A percentile compares a stretch with the other conserved stretches of the same genome.
Evolutionary conservation across 208 protist species (phyloP).

Genomic region (Leishmania major): DNA sequence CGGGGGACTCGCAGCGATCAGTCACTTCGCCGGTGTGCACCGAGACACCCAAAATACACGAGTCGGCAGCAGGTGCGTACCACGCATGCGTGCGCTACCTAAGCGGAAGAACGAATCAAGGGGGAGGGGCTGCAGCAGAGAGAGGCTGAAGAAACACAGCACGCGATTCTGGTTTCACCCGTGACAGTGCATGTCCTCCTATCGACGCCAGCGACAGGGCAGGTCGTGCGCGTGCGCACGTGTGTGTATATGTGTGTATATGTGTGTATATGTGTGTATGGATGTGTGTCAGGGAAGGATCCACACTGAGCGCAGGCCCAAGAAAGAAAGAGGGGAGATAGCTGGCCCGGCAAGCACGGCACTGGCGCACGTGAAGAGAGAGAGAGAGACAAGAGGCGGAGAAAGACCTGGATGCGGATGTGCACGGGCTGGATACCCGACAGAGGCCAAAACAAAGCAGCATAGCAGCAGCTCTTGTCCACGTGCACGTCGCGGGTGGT

Average conservation of each 20-base stretch:
- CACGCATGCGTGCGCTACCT: not conserved
- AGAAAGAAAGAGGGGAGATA: not conserved
- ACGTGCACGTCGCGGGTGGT: too few relatives aligned
- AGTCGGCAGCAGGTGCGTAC: too few relatives aligned
- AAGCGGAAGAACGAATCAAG: not conserved
- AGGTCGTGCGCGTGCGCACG: not conserved
- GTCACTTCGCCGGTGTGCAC: too few relatives aligned
- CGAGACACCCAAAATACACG: too few relatives aligned
- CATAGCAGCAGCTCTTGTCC: too few relatives aligned
- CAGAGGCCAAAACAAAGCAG: not conserved
- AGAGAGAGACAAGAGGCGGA: not conserved
- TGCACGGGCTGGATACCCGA: not conserved
- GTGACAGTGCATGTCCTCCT: too few relatives aligned
- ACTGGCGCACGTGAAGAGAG: not conserved
- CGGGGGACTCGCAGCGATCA: too few relatives aligned
- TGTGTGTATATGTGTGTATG: not conserved
- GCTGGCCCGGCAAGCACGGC: not conserved
- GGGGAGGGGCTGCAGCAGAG: not conserved
- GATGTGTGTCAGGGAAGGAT: not conserved
- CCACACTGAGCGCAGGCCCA: not conserved
- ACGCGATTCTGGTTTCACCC: too few relatives aligned
- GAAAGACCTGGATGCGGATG: not conserved
- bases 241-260: not conserved
- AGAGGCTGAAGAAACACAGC: not conserved
- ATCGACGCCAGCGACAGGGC: not conserved